A percentile compares a stretch with the other conserved stretches of the same genome.
phyloP scores from a whole-genome alignment of 2,329 filamentous ascomycete species.

The Ophiostoma pallidulum region DNA sequence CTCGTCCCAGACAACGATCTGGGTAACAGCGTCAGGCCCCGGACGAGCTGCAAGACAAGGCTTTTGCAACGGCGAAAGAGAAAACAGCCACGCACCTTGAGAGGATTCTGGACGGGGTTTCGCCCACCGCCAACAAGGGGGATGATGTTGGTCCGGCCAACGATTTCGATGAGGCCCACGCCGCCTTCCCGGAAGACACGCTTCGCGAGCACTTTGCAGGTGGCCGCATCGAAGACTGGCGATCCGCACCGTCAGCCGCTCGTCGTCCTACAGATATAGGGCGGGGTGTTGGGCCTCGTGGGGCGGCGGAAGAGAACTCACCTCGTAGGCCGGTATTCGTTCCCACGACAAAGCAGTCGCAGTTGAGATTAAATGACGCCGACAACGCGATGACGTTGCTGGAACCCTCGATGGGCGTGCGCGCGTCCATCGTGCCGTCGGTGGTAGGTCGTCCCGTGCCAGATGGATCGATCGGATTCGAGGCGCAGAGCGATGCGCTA shows the following conservation, averaged over 20 bases:
- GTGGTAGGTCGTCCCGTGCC: neutral
- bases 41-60: too few relatives aligned
- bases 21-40: too few relatives aligned
- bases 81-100: constrained; percentile 50
- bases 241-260: neutral
- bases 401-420: constrained; percentile 72
- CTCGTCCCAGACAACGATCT: constrained; percentile 69
- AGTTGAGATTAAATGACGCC: constrained; percentile 75
- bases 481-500: too few relatives aligned
- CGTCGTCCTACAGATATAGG: neutral
- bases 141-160: constrained; percentile 77
- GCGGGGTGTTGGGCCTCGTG: too few relatives aligned
- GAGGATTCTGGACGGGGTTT: constrained; percentile 75
- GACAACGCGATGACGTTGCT: constrained; percentile 68
- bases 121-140: constrained; percentile 83
- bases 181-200: constrained; percentile 66
- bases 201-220: constrained; percentile 56
- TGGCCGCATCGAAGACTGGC: constrained; percentile 62
- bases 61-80: neutral
- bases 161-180: constrained; percentile 75
- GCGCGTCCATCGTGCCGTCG: constrained; percentile 65
- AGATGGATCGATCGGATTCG: too few relatives aligned
- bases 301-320: too few relatives aligned
- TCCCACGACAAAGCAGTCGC: constrained; percentile 77
- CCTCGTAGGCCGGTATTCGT: constrained; percentile 20